phyloP scores from a whole-genome alignment of 306 rosid species.

The Inga laurina region DNA sequence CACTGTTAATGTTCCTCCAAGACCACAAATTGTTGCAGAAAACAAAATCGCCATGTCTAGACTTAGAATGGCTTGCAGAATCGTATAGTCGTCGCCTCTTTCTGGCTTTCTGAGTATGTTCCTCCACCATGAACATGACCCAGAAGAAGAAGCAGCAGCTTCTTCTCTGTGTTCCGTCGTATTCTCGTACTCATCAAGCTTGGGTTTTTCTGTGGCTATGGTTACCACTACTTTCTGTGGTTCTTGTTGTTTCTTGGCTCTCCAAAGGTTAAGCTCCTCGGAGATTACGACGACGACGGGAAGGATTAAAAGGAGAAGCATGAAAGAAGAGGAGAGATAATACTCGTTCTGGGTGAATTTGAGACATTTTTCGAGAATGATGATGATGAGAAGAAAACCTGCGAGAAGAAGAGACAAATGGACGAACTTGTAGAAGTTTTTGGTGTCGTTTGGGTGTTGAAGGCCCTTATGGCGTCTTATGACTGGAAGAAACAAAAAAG shows the following conservation, averaged over 20 bases:
- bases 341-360: conserved; percentile 38
- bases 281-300: conserved; percentile 57
- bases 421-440: conserved; percentile 59
- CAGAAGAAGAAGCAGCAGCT: neutral
- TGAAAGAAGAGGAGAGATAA: conserved; percentile 32
- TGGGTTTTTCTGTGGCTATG: conserved; percentile 30
- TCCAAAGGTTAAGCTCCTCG: conserved; percentile 38
- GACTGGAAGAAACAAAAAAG: conserved; percentile 48
- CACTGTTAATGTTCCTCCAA: conserved; percentile 55
- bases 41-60: conserved; percentile 62
- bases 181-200: neutral
- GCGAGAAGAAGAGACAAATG: conserved; percentile 57
- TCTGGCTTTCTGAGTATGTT: conserved; percentile 36
- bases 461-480: conserved; percentile 38
- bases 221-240: neutral
- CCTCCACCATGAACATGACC: conserved; percentile 30
- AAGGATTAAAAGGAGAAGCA: conserved; percentile 52
- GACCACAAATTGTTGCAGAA: conserved; percentile 56
- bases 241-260: conserved; percentile 18
- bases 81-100: conserved; percentile 65
- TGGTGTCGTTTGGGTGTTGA: conserved; percentile 43
- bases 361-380: conserved; percentile 48
- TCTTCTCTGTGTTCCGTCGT: neutral
- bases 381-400: conserved; percentile 51
- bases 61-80: conserved; percentile 62